Evolutionary conservation across 371 early-diverging fungal species (phyloP), one percentile per base, ranked within the genome.

Genomic region (Mortierella sp.): DNA sequence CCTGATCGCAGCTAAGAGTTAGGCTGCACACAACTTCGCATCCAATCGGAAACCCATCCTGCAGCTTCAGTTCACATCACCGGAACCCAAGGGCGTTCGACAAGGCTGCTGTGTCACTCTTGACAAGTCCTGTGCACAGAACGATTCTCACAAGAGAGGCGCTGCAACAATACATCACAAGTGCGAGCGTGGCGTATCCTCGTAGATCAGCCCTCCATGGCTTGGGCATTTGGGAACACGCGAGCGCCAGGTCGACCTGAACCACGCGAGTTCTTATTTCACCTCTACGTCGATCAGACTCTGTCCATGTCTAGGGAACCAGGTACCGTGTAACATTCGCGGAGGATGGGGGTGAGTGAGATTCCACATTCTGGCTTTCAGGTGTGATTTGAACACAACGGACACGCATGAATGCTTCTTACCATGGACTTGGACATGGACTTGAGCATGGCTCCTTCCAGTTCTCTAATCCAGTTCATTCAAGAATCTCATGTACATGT

Each of bases 31-130:
- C 47, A 6, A 22, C 22, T 22, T 22, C 47, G 22, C 47, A 46
- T 22, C 47, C 47, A 46, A 46, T 46, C 47, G 47, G 47, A 46
- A 22, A 4, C 47, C 22, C 10, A 46, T 13, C 47, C 47, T 46
- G 34, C 34, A 34, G 34, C 34, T 34, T n/a, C n/a, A n/a, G n/a
- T n/a, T n/a, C n/a, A n/a, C n/a, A n/a, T n/a, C 34, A 10, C 34
- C 34, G 10, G 7, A 34, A 10, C 34, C 34, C 34, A 34, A 7
- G 34, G 34, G 4, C 34, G 10, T 34, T 34, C 10, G 34, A 34
- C 34, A 34, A 34, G 7, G 34, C 10, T 10, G 7, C 4, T 10
- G 34, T 10, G 22, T 6, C 22, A 13, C 47, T 9, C 24, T 22
- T 3, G 47, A n/a, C n/a, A n/a, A n/a, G 34, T 34, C 34, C 34